Evolutionary conservation across 768 basidiomycete species (phyloP), one percentile per base, ranked within the genome.

Genomic region (Solioccasus polychromus): DNA sequence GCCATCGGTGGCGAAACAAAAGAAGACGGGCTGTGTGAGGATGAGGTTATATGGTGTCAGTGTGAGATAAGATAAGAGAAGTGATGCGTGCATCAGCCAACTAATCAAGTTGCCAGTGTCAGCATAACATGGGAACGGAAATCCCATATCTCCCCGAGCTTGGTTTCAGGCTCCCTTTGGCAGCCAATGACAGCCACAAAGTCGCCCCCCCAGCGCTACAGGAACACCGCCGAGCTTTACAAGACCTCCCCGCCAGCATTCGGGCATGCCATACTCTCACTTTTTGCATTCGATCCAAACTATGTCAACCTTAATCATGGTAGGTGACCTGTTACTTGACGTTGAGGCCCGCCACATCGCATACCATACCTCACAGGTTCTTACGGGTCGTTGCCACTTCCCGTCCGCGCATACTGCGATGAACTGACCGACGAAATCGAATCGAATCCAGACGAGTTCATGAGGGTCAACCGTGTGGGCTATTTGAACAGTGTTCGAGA

Each of bases 271-370:
- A 60, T 78, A 54, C 75, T 71, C 43, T 72, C 75, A 36, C 75
- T 77, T 42, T 86, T 77, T 45, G 71, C 69, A 18, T 73, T 86
- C 18, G 77, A 80, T 32, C 69, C 79, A 5, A 69, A 71, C 31
- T 85, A 84, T 46, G 59, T 81, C 39, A 83, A 85, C 53, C 64
- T 88, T 35, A 86, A 88, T 56, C 71, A 80, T 41, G 85, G 85
- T 82, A 41, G 24, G 69, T 32, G 10, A 2, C 28, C n/a, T 3
- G 9, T 24, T 18, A 1, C 25, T 23, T 5, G 4, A 9, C 30
- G 26, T 6, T 6, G 15, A 12, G 5, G 15, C 30, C 4, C 14
- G 30, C 15, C 7, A 9, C 30, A 12, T 7, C 18, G 1, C 5
- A 11, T 42, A n/a, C n/a, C n/a, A n/a, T n/a, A n/a, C n/a, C n/a